A percentile compares a stretch with the other conserved stretches of the same genome.
phyloP scores from a whole-genome alignment of 164 flowering plant species.

The Dillenia turbinata region DNA sequence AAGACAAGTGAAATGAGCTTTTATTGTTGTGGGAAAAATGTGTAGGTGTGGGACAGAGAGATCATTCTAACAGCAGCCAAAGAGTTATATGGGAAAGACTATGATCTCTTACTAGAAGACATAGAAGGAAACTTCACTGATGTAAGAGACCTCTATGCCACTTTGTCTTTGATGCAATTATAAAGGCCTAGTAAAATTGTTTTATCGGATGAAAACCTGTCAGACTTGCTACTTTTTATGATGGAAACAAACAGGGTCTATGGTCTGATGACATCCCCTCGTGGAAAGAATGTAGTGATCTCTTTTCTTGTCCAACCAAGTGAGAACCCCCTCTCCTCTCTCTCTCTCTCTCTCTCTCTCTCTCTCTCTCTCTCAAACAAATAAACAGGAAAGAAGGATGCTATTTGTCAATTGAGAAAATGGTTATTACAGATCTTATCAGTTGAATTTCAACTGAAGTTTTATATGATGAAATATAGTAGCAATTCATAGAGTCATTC shows the following conservation, averaged over 20 bases:
- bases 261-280: constrained; percentile 63
- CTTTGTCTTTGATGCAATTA: neutral
- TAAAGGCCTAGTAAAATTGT: neutral
- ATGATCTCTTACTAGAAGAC: constrained; percentile 58
- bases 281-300: constrained; percentile 69
- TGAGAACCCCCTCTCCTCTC: constrained; percentile 12
- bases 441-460: no score
- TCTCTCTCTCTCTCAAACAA: neutral
- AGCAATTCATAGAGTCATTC: neutral
- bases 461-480: no score
- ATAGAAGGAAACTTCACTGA: constrained; percentile 61
- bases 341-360: neutral
- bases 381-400: no score
- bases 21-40: neutral
- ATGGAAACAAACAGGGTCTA: constrained; percentile 37
- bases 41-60: constrained; percentile 98
- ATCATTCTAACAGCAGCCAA: constrained; percentile 63
- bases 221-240: neutral
- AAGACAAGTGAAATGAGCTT: neutral
- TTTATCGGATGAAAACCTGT: no score
- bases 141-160: constrained; percentile 34
- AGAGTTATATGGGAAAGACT: constrained; percentile 66
- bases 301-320: constrained; percentile 64
- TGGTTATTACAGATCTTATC: no score
- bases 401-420: no score